Base-by-base conservation (phyloP, 768 basidiomycete species). In the Tulasnella sp. region DNA sequence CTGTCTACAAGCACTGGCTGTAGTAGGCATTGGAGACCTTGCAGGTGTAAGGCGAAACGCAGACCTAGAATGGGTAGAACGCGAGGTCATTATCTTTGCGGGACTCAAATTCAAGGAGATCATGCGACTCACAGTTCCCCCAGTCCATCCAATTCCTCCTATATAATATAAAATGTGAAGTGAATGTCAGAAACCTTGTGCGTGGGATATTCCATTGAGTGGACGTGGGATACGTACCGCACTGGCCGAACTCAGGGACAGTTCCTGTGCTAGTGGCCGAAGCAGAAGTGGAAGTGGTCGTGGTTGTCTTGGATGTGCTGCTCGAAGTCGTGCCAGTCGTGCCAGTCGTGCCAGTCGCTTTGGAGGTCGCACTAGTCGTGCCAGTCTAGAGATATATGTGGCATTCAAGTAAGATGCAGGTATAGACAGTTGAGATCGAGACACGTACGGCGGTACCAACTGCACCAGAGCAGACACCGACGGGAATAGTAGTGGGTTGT, bases 131-230 rank as follows among this genome's bases (percentile, higher is more conserved):
- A 25, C 19, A n/a, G 60, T 61, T 8, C 55, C 55, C 19, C 60
- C 60, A 25, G 53, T 48, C 59, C 53, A 61, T 17, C 60, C 60
- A 2, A 15, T 12, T 30, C 60, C 60, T n/a, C n/a, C n/a, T n/a
- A n/a, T n/a, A n/a, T n/a, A n/a, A n/a, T n/a, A n/a, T n/a, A n/a
- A n/a, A n/a, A n/a, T n/a, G n/a, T n/a, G n/a, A n/a, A n/a, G n/a
- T n/a, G n/a, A n/a, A n/a, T n/a, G n/a, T n/a, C n/a, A n/a, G n/a
- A n/a, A n/a, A n/a, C n/a, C n/a, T n/a, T n/a, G n/a, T n/a, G n/a
- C n/a, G n/a, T n/a, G n/a, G n/a, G n/a, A 38, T 8, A 17, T 22
- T 2, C 7, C 52, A 22, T 21, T 17, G 38, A n/a, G n/a, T 7
- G 10, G 34, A 38, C 11, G 22, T n/a, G 3, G 25, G 41, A 17